These are phyloP conservation scores for Aspergillus proliferans DNA, from an alignment of 2,329 filamentous ascomycete genomes.

Conservation along the genomic window DNA sequence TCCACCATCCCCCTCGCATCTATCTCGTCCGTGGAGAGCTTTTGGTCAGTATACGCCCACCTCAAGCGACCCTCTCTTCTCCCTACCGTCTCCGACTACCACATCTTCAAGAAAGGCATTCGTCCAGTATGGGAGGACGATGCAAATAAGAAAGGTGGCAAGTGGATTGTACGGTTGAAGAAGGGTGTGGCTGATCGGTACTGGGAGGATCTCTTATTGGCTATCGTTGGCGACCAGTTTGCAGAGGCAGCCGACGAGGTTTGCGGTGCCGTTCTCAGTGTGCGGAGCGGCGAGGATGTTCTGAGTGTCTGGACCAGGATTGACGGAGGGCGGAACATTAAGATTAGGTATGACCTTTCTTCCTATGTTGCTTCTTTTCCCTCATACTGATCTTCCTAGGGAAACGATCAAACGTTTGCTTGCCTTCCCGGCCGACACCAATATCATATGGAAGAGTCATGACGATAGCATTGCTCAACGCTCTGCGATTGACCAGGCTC, in stretches of 20 bases:
- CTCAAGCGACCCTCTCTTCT: slow-evolving; percentile 82
- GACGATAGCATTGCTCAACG: slow-evolving; percentile 92
- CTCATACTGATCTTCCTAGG: slow-evolving; percentile 44
- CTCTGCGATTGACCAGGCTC: slow-evolving; percentile 81
- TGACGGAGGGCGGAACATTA: slow-evolving; percentile 86
- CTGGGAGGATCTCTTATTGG: slow-evolving; percentile 90
- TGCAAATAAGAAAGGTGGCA: slow-evolving; percentile 90
- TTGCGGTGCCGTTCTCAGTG: slow-evolving; percentile 88
- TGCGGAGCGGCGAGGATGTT: slow-evolving; percentile 92
- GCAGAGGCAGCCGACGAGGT: slow-evolving; percentile 87
- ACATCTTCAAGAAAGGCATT: slow-evolving; percentile 95
- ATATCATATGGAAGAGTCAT: slow-evolving; percentile 91
- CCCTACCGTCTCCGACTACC: slow-evolving; percentile 92
- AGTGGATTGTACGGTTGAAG: slow-evolving; percentile 95
- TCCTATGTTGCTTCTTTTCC: background rate
- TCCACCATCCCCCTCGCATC: slow-evolving; percentile 81
- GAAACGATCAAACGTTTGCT: slow-evolving; percentile 92
- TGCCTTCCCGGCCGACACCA: slow-evolving; percentile 78
- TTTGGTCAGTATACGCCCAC: slow-evolving; percentile 83
- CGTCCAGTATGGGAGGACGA: slow-evolving; percentile 98
- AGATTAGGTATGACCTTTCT: slow-evolving; percentile 67
- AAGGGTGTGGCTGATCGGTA: slow-evolving; percentile 95
- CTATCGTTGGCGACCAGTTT: slow-evolving; percentile 90
- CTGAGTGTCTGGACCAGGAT: slow-evolving; percentile 96
- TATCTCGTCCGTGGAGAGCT: slow-evolving; percentile 78